Base-by-base conservation (phyloP, 2,329 filamentous ascomycete genomes). In the Aspergillus sp. region DNA sequence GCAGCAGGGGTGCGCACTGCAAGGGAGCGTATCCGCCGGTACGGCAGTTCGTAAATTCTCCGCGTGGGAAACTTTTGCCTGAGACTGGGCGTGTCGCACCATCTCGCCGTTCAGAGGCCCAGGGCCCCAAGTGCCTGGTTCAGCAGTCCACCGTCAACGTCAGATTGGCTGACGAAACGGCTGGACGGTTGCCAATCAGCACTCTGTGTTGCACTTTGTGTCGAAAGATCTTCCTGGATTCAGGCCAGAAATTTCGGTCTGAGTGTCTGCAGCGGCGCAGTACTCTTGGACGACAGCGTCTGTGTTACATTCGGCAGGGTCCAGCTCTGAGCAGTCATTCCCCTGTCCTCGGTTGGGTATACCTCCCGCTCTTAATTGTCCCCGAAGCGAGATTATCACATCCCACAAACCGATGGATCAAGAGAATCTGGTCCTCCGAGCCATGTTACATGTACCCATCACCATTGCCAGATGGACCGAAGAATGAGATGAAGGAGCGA, bases 11-110 rank as follows among this genome's bases (percentile, higher is more conserved):
- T 31, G 27, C 27, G 27, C 27, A 31, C 27, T 31, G 27, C 27
- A 31, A 31, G 27, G 27, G 27, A 31, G 3, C 11, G 53, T 55
- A 55, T 44, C 12, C 12, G 21, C 1, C n/a, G 25, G 45, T 55
- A 35, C 25, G 53, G 44, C 45, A 14, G 15, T 21, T 27, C 15
- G 19, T 31, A 55, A 49, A 31, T 31, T 31, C 49, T 44, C 49
- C 39, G 49, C 49, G 27, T 44, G 25, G 39, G 25, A 45, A 31
- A 21, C 44, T 15, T 31, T 51, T 6, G 27, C 14, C 48, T 52
- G 39, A 21, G 47, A 51, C 56, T 58, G 19, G 56, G 51, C 51
- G 19, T 58, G 56, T 54, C 56, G 56, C 56, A 58, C 56, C 56
- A 58, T 58, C 33, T 14, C 7, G 35, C 12, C 35, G 12, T 15